These are phyloP conservation scores for Macrocybe gigantea DNA, from an alignment of 768 basidiomycete genomes.

Conservation along the genomic window DNA sequence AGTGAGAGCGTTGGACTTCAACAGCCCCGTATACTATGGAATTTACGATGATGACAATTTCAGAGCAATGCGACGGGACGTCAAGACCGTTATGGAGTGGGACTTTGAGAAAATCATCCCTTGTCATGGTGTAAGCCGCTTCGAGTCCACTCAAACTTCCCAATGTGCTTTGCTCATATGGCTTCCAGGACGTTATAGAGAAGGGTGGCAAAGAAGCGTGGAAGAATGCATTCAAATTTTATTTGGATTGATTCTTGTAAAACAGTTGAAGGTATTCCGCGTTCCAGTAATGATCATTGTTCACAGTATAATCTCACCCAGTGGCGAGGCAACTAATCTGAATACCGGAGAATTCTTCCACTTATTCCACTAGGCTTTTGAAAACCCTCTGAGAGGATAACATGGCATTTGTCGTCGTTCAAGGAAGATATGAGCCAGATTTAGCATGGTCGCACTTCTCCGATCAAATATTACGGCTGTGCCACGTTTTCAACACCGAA, in stretches of 20 bases:
- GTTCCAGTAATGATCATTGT: no score
- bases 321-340: no score
- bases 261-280: no score
- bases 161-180: not conserved
- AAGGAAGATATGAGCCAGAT: no score
- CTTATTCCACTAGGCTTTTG: no score
- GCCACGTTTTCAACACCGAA: no score
- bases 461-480: no score
- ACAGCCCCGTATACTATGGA: not conserved
- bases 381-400: no score
- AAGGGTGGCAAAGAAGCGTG: slow-evolving; percentile 48
- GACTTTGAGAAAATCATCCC: slow-evolving; percentile 63
- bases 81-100: slow-evolving; percentile 58
- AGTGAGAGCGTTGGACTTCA: slow-evolving; percentile 14
- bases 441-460: no score
- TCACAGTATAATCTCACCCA: no score
- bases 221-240: slow-evolving; percentile 28
- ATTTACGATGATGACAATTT: slow-evolving; percentile 1
- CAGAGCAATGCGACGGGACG: slow-evolving; percentile 51
- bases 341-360: no score
- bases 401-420: no score
- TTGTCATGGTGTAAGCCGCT: slow-evolving; percentile 44
- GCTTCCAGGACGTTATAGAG: slow-evolving; percentile 45
- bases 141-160: not conserved
- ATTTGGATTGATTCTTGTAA: slow-evolving; percentile 7